Evolutionary conservation across 2,329 filamentous ascomycete genomes (phyloP).

Genomic region (Pezicula rhizophila): DNA sequence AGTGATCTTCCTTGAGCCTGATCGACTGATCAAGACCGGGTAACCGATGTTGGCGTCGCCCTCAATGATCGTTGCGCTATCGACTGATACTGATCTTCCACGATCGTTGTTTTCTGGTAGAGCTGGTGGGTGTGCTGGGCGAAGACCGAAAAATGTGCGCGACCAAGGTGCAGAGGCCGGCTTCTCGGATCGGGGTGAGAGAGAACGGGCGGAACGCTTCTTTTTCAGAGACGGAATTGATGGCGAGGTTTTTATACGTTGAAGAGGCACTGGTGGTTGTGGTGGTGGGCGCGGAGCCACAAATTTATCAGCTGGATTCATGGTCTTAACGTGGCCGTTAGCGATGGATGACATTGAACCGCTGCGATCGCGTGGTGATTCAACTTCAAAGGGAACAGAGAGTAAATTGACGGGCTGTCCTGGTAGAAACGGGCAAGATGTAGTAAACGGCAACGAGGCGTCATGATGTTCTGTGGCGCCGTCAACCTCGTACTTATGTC

Average conservation of each 20-base stretch:
- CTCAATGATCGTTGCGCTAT: conserved; percentile 6
- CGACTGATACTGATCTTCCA: conserved; percentile 17
- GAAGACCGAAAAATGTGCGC: conserved; percentile 23
- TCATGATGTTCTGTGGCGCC: conserved; percentile 73
- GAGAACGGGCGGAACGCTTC: conserved; percentile 20
- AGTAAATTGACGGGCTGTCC: conserved; percentile 84
- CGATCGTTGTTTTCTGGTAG: conserved; percentile 11
- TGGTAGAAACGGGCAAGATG: conserved; percentile 75
- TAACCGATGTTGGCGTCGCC: conserved; percentile 6
- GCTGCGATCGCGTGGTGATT: conserved; percentile 52
- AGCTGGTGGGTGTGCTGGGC: conserved; percentile 8
- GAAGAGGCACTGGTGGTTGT: conserved; percentile 37
- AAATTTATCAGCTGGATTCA: conserved; percentile 74
- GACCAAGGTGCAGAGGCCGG: conserved; percentile 17
- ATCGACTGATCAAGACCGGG: conserved; percentile 4
- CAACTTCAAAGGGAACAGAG: conserved; percentile 67
- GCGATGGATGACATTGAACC: conserved; percentile 58
- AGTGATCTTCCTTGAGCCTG: conserved; percentile 6
- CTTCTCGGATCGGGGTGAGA: conserved; percentile 21
- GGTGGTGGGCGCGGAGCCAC: conserved; percentile 58
- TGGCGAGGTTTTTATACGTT: conserved; percentile 39
- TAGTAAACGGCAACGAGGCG: conserved; percentile 65
- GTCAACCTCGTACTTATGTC: conserved; percentile 71
- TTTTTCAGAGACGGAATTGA: conserved; percentile 20
- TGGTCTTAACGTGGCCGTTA: conserved; percentile 59